Evolutionary conservation across 495 filamentous ascomycete species (phyloP).

Genomic region (Talaromyces trachyspermus): DNA sequence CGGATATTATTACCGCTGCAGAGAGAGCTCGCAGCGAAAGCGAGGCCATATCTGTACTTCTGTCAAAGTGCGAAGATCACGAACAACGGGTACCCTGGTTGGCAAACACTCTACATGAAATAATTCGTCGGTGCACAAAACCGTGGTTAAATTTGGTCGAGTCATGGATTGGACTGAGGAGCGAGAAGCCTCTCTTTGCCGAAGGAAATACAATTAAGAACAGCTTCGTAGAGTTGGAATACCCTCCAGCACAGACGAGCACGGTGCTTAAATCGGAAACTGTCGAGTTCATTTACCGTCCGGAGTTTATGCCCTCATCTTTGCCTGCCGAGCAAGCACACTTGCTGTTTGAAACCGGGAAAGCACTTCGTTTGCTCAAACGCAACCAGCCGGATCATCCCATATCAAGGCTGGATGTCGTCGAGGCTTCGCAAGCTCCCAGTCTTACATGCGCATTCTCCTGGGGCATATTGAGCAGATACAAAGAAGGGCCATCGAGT

Average conservation of each 20-base stretch:
- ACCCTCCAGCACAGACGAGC: constrained; percentile 40
- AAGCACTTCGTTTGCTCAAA: constrained; percentile 66
- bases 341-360: constrained; percentile 68
- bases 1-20: constrained; percentile 48
- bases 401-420: constrained; percentile 45
- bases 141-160: constrained; percentile 68
- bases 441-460: constrained; percentile 64
- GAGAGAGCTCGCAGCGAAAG: constrained; percentile 54
- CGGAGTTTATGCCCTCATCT: constrained; percentile 57
- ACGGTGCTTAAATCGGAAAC: constrained; percentile 44
- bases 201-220: constrained; percentile 33
- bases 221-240: constrained; percentile 55
- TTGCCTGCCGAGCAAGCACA: constrained; percentile 56
- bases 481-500: constrained; percentile 52
- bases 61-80: constrained; percentile 52
- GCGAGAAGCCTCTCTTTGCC: constrained; percentile 39
- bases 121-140: constrained; percentile 53
- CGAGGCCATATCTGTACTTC: constrained; percentile 59
- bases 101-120: constrained; percentile 54
- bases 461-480: constrained; percentile 65
- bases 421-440: constrained; percentile 42
- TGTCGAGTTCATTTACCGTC: constrained; percentile 54
- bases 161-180: constrained; percentile 68
- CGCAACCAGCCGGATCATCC: constrained; percentile 72
- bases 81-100: constrained; percentile 57